Evolutionary conservation across 2,329 filamentous ascomycete genomes (phyloP).

Genomic region (Trichophyton simii): DNA sequence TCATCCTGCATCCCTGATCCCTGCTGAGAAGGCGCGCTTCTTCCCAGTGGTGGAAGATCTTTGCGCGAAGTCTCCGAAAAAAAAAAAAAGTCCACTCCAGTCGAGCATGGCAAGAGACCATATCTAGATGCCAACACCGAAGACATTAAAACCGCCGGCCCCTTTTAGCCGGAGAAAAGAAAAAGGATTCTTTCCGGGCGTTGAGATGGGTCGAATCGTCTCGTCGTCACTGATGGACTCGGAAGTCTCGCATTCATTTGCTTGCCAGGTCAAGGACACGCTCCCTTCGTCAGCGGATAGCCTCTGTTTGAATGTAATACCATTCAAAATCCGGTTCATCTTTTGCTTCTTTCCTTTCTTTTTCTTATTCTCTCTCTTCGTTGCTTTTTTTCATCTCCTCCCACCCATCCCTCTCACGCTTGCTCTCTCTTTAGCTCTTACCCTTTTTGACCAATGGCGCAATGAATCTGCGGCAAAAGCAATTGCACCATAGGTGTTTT

Average conservation of each 20-base stretch:
- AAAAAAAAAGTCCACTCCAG: not conserved
- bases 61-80: not conserved
- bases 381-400: not conserved
- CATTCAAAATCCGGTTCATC: conserved; percentile 2
- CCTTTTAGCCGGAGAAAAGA: not conserved
- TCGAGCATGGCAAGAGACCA: not conserved
- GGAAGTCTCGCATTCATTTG: not conserved
- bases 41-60: not conserved
- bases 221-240: not conserved
- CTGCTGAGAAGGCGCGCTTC: conserved; percentile 4
- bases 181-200: not conserved
- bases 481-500: not conserved
- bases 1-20: conserved; percentile 2
- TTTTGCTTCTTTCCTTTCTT: not conserved
- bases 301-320: conserved; percentile 4
- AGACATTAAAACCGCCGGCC: too few relatives aligned
- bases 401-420: too few relatives aligned
- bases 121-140: not conserved
- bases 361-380: not conserved
- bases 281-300: not conserved
- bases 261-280: not conserved
- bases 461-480: not conserved
- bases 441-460: conserved; percentile 3
- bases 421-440: not conserved
- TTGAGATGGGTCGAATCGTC: not conserved